These are phyloP conservation scores for Eruca vesicaria DNA, from an alignment of 441 rosid species.

Conservation along the genomic window DNA sequence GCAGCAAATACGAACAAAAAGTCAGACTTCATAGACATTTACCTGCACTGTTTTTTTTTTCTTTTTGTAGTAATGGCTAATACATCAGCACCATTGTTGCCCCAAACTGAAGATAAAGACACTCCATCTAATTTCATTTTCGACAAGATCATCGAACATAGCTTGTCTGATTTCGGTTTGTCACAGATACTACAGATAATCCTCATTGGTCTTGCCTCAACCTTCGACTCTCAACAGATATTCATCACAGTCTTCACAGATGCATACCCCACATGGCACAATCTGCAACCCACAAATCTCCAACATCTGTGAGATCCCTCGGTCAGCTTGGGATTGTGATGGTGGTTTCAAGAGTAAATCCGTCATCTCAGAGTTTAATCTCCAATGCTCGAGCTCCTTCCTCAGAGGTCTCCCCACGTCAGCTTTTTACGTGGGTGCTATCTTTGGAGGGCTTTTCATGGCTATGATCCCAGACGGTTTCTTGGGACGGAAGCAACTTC, in stretches of 20 bases:
- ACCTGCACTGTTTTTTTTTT: no score
- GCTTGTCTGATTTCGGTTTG: conserved; percentile 38
- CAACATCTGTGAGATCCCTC: conserved; percentile 17
- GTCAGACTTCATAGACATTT: no score
- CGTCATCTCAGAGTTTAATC: conserved; percentile 34
- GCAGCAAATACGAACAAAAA: no score
- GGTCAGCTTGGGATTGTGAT: conserved; percentile 34
- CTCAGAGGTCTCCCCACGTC: conserved; percentile 58
- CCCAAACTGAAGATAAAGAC: neutral
- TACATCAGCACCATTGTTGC: conserved; percentile 8
- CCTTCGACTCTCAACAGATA: conserved; percentile 63
- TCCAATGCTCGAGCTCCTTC: conserved; percentile 45
- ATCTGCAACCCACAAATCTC: conserved; percentile 9
- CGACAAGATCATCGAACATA: conserved; percentile 40
- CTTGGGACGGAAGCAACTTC: conserved; percentile 67
- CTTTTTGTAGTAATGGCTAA: no score
- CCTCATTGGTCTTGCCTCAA: conserved; percentile 45
- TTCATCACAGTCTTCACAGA: conserved; percentile 64
- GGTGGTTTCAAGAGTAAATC: neutral
- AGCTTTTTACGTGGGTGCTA: conserved; percentile 55
- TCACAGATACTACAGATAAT: conserved; percentile 46
- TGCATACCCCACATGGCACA: conserved; percentile 51
- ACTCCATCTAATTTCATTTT: conserved; percentile 20
- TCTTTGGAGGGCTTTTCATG: conserved; percentile 46
- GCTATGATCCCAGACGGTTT: conserved; percentile 57